Evolutionary conservation across 768 basidiomycete genomes (phyloP).

Genomic region (Rhodotorula babjevae): DNA sequence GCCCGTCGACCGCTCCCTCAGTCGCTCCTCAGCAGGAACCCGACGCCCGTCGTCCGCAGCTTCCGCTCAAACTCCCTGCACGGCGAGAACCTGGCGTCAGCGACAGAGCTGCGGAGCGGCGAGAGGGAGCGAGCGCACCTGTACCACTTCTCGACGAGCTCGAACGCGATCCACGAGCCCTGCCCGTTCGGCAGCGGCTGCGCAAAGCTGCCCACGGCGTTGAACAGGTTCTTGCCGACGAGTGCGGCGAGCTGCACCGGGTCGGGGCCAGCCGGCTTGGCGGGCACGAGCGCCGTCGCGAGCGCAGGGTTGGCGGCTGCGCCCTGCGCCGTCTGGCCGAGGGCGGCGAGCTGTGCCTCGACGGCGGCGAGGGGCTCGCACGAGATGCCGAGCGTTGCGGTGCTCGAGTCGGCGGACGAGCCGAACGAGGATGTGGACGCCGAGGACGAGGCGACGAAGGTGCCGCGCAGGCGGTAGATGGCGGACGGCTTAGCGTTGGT

Average conservation of each 20-base stretch:
- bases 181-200: slow-evolving; percentile 19
- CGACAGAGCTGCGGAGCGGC: no score
- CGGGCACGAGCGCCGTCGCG: slow-evolving; percentile 12
- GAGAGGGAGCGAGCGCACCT: neutral
- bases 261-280: neutral
- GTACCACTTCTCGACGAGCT: slow-evolving; percentile 30
- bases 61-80: slow-evolving; percentile 36
- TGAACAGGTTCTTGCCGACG: slow-evolving; percentile 32
- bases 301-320: neutral
- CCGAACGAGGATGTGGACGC: slow-evolving; percentile 43
- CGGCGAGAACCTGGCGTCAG: no score
- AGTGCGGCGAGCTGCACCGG: slow-evolving; percentile 27
- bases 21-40: slow-evolving; percentile 23
- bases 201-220: slow-evolving; percentile 20
- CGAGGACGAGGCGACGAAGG: slow-evolving; percentile 49
- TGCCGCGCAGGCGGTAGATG: slow-evolving; percentile 37
- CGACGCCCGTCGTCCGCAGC: slow-evolving; percentile 23
- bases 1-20: neutral
- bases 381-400: slow-evolving; percentile 70
- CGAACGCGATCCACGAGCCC: slow-evolving; percentile 21
- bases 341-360: slow-evolving; percentile 54
- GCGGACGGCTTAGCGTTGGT: slow-evolving; percentile 41
- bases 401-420: slow-evolving; percentile 46
- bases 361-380: slow-evolving; percentile 70
- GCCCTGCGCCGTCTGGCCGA: neutral